phyloP scores from a whole-genome alignment of 208 protist species.

The Wallacemonas rigidus region DNA sequence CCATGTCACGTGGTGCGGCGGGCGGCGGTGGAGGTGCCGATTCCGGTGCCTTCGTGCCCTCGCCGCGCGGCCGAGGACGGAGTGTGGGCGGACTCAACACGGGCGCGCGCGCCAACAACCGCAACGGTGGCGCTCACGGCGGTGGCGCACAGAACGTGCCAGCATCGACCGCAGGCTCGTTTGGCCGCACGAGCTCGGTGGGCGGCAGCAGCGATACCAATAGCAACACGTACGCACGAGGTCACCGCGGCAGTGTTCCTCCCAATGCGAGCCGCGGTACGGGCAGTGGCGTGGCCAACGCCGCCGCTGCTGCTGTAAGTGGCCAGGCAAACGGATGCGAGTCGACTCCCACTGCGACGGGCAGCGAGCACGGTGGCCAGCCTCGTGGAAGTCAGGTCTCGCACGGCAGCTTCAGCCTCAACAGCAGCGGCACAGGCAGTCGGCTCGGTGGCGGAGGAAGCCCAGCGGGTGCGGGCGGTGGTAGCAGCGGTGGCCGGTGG shows the following conservation, averaged over 20 bases:
- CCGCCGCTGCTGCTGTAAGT: neutral
- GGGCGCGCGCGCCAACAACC: conserved; percentile 7
- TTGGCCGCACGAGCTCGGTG: conserved; percentile 1
- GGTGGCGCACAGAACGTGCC: neutral
- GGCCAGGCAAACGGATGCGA: too few species aligned
- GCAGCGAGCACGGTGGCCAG: neutral
- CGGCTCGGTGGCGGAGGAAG: conserved; percentile 5
- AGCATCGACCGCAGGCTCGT: neutral
- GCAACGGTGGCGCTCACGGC: neutral
- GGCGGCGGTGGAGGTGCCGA: too few species aligned
- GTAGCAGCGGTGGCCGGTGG: neutral
- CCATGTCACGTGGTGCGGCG: too few species aligned
- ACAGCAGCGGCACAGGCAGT: conserved; percentile 13
- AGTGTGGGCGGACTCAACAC: neutral
- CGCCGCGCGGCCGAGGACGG: neutral
- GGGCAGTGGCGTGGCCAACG: neutral
- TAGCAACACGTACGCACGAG: conserved; percentile 6
- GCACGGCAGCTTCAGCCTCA: conserved; percentile 1
- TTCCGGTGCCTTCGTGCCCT: too few species aligned
- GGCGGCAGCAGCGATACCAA: conserved; percentile 21
- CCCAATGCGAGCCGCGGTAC: neutral
- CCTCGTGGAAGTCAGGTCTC: conserved; percentile 1
- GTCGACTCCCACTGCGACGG: too few species aligned
- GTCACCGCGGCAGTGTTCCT: neutral
- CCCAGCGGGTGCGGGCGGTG: neutral